phyloP scores from a whole-genome alignment of 2,329 filamentous ascomycete species.

The Mycosphaerella sp. region DNA sequence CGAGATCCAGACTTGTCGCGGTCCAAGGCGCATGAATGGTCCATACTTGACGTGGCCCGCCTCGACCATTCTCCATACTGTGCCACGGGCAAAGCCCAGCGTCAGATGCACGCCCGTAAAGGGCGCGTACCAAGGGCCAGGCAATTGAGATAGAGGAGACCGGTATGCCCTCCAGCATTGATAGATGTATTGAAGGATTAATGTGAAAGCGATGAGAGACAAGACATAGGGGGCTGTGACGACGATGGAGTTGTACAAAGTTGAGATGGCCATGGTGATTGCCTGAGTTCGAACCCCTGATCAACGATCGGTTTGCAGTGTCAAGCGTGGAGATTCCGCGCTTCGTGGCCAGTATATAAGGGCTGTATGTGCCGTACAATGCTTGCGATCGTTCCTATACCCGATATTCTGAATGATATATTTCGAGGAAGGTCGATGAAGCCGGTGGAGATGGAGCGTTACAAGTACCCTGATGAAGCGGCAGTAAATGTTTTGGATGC shows the following conservation, averaged over 20 bases:
- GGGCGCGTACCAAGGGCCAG: slow-evolving; percentile 11
- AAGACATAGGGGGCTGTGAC: not conserved
- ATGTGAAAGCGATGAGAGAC: not conserved
- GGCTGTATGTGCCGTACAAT: too few species aligned
- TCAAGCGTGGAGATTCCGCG: too few species aligned
- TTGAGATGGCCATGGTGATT: not conserved
- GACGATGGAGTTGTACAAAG: not conserved
- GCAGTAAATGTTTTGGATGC: too few species aligned
- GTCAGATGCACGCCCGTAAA: slow-evolving; percentile 6
- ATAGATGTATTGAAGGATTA: not conserved
- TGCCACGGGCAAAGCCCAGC: slow-evolving; percentile 8
- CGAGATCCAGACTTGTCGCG: slow-evolving; percentile 9
- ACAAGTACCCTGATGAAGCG: too few species aligned
- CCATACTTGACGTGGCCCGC: slow-evolving; percentile 7
- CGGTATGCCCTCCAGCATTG: slow-evolving; percentile 4
- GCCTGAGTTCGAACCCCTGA: not conserved
- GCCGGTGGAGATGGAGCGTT: too few species aligned
- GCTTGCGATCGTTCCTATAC: too few species aligned
- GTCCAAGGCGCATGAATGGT: slow-evolving; percentile 5
- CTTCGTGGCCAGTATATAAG: too few species aligned
- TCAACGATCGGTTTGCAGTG: not conserved
- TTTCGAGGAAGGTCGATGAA: too few species aligned
- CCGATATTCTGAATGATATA: too few species aligned
- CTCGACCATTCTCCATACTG: slow-evolving; percentile 8
- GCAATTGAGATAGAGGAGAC: slow-evolving; percentile 5